Base-by-base conservation (phyloP, 2,329 filamentous ascomycete species). In the Phoma herbarum region DNA sequence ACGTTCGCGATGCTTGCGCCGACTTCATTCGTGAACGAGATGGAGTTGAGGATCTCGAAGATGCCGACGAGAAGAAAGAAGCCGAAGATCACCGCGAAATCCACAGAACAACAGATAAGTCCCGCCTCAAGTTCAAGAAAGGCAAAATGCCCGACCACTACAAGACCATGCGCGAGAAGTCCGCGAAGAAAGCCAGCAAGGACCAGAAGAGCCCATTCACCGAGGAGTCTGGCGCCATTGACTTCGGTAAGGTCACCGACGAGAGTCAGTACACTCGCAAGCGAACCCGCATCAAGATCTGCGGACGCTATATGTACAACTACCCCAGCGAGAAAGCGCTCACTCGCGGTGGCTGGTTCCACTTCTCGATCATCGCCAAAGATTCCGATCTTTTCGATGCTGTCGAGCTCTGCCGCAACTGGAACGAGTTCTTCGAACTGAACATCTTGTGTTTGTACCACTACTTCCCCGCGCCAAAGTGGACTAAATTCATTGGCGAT, bases 281-380 rank as follows among this genome's bases (percentile, higher is more conserved):
- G 55, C 81, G 77, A 53, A 79, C 80, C 60, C 77, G 78, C 49
- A 77, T 84, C 53, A 80, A 75, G 50, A 71, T 84, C 10, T 84
- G 70, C 51, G 81, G 82, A 11, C 78, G 76, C 43, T 78, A 74
- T 51, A 84, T 84, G 63, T 83, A 81, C 75, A 83, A 84, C 67
- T 83, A 84, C 62, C 80, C 81, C 9, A 81, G 77, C 55, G 77
- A 82, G 60, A 78, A 75, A 35, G 78, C 80, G 3, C 80, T 83
- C 75, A 78, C 73, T 45, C 74, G 81, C 52, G 77, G 79, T 26
- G 81, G 82, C 4, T 84, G 82, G 82, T 72, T 82, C 22, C 82
- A 83, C 29, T 84, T 83, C 65, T 82, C 79, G 22, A 74, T 84
- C 59, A 78, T 84, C 63, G 81, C 81, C 2, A 83, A 82, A 65